Evolutionary conservation across 176 grass and related monocot genomes (phyloP).

Genomic region (Thinopyrum elongatum): DNA sequence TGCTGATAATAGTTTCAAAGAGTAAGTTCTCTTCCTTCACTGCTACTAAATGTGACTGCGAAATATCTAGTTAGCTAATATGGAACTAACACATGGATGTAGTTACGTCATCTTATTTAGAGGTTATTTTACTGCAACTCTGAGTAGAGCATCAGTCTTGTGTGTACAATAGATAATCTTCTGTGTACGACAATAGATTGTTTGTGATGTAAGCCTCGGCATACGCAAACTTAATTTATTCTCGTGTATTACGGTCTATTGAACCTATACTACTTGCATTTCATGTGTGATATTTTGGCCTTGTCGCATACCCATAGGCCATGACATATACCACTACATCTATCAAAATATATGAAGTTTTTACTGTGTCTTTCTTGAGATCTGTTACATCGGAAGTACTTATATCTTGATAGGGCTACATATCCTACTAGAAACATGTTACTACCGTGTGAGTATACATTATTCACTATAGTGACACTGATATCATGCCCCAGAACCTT

Average conservation of each 20-base stretch:
- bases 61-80: not conserved
- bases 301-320: not conserved
- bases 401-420: not conserved
- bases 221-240: conserved; percentile 6
- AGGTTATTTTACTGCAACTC: not conserved
- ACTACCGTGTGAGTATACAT: not conserved
- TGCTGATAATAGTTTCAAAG: conserved; percentile 40
- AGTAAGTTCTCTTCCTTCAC: conserved; percentile 33
- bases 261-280: not conserved
- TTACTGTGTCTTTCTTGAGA: not conserved
- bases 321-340: not conserved
- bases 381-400: not conserved
- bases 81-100: not conserved
- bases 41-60: not conserved
- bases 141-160: not conserved
- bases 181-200: not conserved
- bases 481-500: not conserved
- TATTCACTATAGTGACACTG: not conserved
- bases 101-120: not conserved
- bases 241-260: not conserved
- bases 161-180: not conserved
- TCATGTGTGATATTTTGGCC: not conserved
- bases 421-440: not conserved
- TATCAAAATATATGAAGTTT: not conserved
- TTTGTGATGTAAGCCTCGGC: not conserved